phyloP scores from a whole-genome alignment of 169 alveolate genomes.

The Eimeria mitis region DNA sequence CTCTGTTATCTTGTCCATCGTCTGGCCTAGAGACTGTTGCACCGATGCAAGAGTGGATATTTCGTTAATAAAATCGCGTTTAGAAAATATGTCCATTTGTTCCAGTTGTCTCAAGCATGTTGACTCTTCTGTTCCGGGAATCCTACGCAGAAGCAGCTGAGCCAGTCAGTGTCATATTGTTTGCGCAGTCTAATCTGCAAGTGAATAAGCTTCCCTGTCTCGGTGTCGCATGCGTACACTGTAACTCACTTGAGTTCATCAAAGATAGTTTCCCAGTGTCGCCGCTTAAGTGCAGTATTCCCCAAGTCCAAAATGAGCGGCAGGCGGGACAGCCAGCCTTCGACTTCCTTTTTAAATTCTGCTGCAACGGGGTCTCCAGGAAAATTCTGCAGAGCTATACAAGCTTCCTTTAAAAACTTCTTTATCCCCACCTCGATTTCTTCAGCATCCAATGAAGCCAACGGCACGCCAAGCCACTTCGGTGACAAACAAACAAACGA shows the following conservation, averaged over 20 bases:
- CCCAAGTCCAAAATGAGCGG: constrained; percentile 87
- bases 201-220: neutral
- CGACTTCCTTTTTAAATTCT: constrained; percentile 84
- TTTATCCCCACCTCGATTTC: constrained; percentile 55
- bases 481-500: neutral
- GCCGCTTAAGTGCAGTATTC: constrained; percentile 89
- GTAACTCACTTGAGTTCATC: constrained; percentile 66
- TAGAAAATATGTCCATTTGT: constrained; percentile 82
- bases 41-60: constrained; percentile 89
- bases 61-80: constrained; percentile 86
- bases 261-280: constrained; percentile 90
- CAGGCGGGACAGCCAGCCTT: constrained; percentile 85
- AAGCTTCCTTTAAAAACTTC: constrained; percentile 49
- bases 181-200: neutral
- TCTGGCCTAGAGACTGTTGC: constrained; percentile 89
- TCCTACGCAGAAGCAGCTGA: constrained; percentile 1
- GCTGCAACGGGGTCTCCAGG: constrained; percentile 81
- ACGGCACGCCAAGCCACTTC: constrained; percentile 66
- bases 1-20: constrained; percentile 86
- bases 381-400: constrained; percentile 61
- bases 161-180: neutral
- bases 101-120: constrained; percentile 82
- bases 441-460: constrained; percentile 63
- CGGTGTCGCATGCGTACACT: neutral
- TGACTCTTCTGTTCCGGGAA: constrained; percentile 67